phyloP scores from a whole-genome alignment of 148 eudicot species.

The Diospyros kaki region DNA sequence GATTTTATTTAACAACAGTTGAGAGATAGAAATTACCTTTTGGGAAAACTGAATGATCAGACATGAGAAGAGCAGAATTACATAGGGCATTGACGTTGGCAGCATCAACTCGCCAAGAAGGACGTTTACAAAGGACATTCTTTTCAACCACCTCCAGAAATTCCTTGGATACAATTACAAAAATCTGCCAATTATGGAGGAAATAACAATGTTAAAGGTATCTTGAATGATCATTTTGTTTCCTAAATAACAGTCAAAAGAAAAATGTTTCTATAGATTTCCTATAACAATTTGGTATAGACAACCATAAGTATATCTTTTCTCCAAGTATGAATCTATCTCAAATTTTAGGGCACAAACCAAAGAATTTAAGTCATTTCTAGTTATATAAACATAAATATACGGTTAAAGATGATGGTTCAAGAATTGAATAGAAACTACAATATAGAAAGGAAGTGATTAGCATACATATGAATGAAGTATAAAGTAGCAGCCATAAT shows the following conservation, averaged over 20 bases:
- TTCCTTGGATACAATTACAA: conserved; percentile 54
- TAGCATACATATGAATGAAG: not conserved
- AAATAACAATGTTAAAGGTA: not conserved
- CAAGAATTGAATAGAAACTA: not conserved
- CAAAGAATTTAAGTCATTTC: not conserved
- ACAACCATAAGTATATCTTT: not conserved
- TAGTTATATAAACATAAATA: too few relatives aligned
- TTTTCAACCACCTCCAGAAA: conserved; percentile 73
- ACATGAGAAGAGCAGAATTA: conserved; percentile 74
- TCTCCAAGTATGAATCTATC: not conserved
- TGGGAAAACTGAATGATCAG: conserved; percentile 89
- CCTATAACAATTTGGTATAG: not conserved
- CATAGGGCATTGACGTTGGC: conserved; percentile 56
- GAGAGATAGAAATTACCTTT: conserved; percentile 43
- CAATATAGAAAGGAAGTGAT: not conserved
- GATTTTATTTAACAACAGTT: conserved; percentile 4
- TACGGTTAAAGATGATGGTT: not conserved
- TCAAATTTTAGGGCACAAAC: not conserved
- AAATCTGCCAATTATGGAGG: conserved; percentile 41
- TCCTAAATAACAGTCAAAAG: not conserved
- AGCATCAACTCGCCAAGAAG: conserved; percentile 79
- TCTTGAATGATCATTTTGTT: not conserved
- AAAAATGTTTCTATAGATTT: not conserved
- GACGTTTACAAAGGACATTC: conserved; percentile 67
- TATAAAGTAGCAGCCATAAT: not conserved